Base-by-base conservation (phyloP, 192 early-diverging fungal species). In the Coemansia sp. region DNA sequence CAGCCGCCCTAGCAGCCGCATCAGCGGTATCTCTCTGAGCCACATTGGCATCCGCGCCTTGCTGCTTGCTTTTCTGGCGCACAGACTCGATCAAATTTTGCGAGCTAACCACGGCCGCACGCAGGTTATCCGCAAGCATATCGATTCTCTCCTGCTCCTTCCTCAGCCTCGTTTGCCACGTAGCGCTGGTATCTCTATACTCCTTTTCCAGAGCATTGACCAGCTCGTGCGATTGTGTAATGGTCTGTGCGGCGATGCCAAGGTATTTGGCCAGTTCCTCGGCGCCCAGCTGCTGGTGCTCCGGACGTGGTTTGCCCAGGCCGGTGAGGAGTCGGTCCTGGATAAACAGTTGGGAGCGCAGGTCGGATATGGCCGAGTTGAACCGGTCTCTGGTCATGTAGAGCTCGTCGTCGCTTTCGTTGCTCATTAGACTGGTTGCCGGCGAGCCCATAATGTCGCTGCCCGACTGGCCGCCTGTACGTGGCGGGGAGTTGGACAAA, bases 331-430 rank as follows among this genome's bases (percentile, higher is more conserved):
- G 66, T 14, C 87, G 85, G 12, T 85, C 79, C 37, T 90, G 89
- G 57, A 89, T 82, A 60, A 86, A 81, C 32, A 88, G 69, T 71
- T 91, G 90, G 12, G 87, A 78, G 43, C 85, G 79, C 15, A 88
- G 57, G 33, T 87, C 86, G 33, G 86, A 80, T 7, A 87, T 67
- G 33, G 74, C 79, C 3, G 72, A 61, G 52, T 80, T 79, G n/a
- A 83, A 82, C 35, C 85, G 70, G 41, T 74, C 79, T 62, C 86
- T 78, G 2, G 86, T 73, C 20, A 83, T 56, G 56, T 75, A 76
- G 39, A 79, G 72, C 57, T 72, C 70, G 37, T 78, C 77, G 70
- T 81, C 72, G 63, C 78, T 83, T 22, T 83, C 81, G 66, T 71
- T 72, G 66, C 76, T 76, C 61, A 76, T 55, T 9, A 78, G 65